phyloP scores from a whole-genome alignment of 2,329 filamentous ascomycete species.

The Pseudogymnoascus sp. region DNA sequence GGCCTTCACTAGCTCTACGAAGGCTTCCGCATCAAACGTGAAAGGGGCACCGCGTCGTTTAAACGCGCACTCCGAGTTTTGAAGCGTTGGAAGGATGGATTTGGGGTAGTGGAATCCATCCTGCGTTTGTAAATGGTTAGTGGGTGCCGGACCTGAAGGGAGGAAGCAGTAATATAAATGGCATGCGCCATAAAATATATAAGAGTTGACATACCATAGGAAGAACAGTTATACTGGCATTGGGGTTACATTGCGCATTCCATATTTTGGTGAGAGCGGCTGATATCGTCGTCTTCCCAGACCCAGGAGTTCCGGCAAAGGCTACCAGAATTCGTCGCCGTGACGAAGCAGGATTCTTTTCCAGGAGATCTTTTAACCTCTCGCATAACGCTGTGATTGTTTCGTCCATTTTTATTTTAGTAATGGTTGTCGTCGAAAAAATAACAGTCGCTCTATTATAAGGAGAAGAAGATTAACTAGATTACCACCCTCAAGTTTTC shows the following conservation, averaged over 20 bases:
- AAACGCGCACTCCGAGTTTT: conserved; percentile 22
- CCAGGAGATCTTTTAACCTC: conserved; percentile 11
- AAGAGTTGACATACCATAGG: conserved; percentile 21
- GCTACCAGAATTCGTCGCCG: conserved; percentile 24
- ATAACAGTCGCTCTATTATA: not conserved
- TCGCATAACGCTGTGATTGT: conserved; percentile 7
- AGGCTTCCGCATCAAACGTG: conserved; percentile 26
- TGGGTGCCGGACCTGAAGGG: not conserved
- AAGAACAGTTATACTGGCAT: conserved; percentile 19
- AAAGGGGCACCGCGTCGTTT: conserved; percentile 27
- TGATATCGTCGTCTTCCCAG: conserved; percentile 26
- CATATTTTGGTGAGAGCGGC: conserved; percentile 19
- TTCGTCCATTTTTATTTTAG: conserved; percentile 4
- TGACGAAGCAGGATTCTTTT: conserved; percentile 10
- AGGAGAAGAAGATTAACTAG: not conserved
- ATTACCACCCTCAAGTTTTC: not conserved
- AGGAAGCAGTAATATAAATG: not conserved
- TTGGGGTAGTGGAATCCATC: conserved; percentile 29
- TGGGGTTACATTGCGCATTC: conserved; percentile 10
- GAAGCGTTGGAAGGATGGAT: conserved; percentile 17
- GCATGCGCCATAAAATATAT: not conserved
- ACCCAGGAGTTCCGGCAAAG: conserved; percentile 29
- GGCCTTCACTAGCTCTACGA: conserved; percentile 20
- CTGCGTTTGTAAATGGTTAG: conserved; percentile 12
- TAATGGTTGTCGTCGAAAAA: not conserved